phyloP scores from a whole-genome alignment of 2,329 filamentous ascomycete genomes.

The Ceratocystis albifundus region DNA sequence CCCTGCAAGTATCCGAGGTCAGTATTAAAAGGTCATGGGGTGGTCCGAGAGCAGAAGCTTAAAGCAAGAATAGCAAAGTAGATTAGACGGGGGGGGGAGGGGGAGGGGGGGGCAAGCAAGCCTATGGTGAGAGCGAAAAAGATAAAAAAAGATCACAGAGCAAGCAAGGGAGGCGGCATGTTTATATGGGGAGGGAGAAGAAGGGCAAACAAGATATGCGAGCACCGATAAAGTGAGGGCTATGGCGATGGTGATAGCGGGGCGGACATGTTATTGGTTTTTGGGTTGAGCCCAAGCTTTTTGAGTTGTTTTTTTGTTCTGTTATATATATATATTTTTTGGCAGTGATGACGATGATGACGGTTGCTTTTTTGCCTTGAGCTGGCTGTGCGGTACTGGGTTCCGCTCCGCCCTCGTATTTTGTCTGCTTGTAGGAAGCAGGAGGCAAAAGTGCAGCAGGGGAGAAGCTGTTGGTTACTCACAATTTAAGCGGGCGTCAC shows the following conservation, averaged over 20 bases:
- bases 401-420: background rate
- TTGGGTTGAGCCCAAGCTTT: background rate
- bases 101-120: background rate
- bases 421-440: background rate
- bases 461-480: background rate
- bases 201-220: background rate
- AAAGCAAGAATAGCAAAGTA: slow-evolving; percentile 4
- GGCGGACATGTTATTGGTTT: background rate
- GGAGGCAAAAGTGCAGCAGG: background rate
- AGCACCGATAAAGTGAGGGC: background rate
- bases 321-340: too few relatives aligned
- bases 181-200: background rate
- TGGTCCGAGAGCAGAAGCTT: slow-evolving; percentile 8
- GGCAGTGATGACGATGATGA: too few relatives aligned
- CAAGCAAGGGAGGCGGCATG: slow-evolving; percentile 6
- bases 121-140: slow-evolving; percentile 7
- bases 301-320: too few relatives aligned
- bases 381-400: background rate
- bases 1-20: slow-evolving; percentile 13
- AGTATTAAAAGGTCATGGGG: slow-evolving; percentile 11
- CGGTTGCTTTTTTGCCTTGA: background rate
- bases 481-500: background rate
- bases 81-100: slow-evolving; percentile 2
- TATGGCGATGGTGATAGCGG: too few relatives aligned
- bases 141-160: slow-evolving; percentile 17